Base-by-base conservation (phyloP, 106 monocot genomes). In the Acanthochlamys bracteata region DNA sequence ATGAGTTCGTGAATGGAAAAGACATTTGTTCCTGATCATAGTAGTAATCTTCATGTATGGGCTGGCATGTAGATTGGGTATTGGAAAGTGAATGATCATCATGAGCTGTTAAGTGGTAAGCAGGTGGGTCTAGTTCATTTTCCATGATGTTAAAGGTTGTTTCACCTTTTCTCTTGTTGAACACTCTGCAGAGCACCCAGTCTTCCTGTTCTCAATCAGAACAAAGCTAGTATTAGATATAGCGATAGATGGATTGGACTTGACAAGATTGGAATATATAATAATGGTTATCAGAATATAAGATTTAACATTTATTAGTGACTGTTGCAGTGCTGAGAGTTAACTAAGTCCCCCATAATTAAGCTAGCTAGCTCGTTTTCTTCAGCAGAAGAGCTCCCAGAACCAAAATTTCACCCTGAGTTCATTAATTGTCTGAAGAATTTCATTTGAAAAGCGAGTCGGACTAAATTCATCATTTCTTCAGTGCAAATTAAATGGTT, bases 141-240 rank as follows among this genome's bases (percentile, higher is more conserved):
- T 6, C 33, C 33, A 25, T 59, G 59, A 13, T 25, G 59, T 11
- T 25, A 23, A 25, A 59, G 14, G 10, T 59, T 39, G n/a, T 39
- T n/a, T 61, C 39, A 7, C 40, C 17, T 41, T 61, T 61, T 20
- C 40, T 40, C 39, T 40, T 40, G 0, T 61, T 14, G n/a, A 40
- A 61, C 39, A 61, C 61, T 23, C 81, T 85, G 23, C 85, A 85
- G 1, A 85, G 81, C 25, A 81, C 85, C 85, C 85, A 85, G 62
- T 81, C 81, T 68, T 81, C 85, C 85, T 85, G 77, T 47, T 39
- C 24, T n/a, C 10, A 27, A 42, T 16, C 24, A 21, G 61, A 17
- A 25, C 14, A 16, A 69, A 15, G 3, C 39, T 42, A n/a, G 39
- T 56, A 67, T 11, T 49, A 20, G 13, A 11, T 4, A 19, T 3